Evolutionary conservation across 2,329 filamentous ascomycete species (phyloP), one percentile per base, ranked within the genome.

Genomic region (Fragosphaeria purpurea): DNA sequence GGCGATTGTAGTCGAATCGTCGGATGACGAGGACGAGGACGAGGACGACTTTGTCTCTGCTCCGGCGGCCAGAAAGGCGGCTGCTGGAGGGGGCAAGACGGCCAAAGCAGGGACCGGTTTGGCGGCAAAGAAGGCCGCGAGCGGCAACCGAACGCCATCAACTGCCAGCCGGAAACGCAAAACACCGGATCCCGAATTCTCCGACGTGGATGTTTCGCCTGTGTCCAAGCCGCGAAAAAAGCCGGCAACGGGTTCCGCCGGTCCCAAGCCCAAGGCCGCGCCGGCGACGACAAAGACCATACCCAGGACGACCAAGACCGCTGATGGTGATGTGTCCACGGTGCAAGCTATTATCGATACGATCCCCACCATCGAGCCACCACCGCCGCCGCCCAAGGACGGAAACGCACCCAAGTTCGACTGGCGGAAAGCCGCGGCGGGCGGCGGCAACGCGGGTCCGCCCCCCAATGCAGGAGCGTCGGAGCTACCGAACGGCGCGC

Each of bases 311-410:
- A n/a, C 39, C 7, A 41, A 53, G 12, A 73, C 77, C 4, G 77
- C 80, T 4, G 73, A 74, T 6, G 67, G 77, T 3, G 88, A 94
- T 60, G 83, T 81, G 60, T 75, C 83, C 12, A 76, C 79, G 30
- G 81, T 95, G 22, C 82, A 95, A 64, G 81, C 84, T 46, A 96
- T 98, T 44, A 78, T 97, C 35, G 84, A 95, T 62, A 88, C 82
- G 58, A 91, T 98, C 53, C 86, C 88, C 5, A 87, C 81, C 1
- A 80, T 98, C 41, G 75, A 84, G 52, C 76, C 93, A 30, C 93
- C 93, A 6, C 86, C 88, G 4, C 91, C 93, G 41, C 90, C 91
- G 2, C 75, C 84, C 1, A 79, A 82, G 55, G 78, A 83, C 50
- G 78, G 80, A 0, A 76, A 80, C 56, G 53, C 49, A 2, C 71